phyloP scores from a whole-genome alignment of 345 rosid genomes.

The Draba incana region DNA sequence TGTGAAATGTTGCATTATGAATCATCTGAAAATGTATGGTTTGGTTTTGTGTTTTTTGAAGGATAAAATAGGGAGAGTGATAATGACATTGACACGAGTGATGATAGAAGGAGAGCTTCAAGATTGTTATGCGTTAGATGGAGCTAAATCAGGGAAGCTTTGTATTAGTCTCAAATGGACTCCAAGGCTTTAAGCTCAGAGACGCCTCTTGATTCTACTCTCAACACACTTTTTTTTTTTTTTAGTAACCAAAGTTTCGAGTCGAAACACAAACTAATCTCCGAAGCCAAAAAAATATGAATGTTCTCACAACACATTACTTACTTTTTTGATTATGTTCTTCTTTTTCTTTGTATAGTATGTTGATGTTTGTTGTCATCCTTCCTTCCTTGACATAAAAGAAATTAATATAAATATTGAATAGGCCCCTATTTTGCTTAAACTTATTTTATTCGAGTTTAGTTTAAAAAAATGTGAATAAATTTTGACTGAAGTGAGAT shows the following conservation, averaged over 20 bases:
- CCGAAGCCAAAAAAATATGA: too few relatives aligned
- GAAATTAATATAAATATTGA: not conserved
- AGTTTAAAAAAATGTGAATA: too few relatives aligned
- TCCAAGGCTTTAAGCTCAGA: slow-evolving; percentile 63
- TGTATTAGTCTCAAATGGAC: slow-evolving; percentile 74
- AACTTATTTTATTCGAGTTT: too few relatives aligned
- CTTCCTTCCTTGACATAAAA: slow-evolving; percentile 19
- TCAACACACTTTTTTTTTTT: not conserved
- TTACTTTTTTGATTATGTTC: not conserved
- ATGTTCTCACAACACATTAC: not conserved
- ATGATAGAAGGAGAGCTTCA: slow-evolving; percentile 75
- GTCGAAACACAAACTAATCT: too few relatives aligned
- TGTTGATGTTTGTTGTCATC: slow-evolving; percentile 14
- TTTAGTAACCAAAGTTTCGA: too few relatives aligned
- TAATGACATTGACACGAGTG: slow-evolving; percentile 85
- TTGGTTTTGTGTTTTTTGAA: slow-evolving; percentile 21
- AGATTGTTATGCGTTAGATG: slow-evolving; percentile 59
- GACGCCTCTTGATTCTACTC: slow-evolving; percentile 40
- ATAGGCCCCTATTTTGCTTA: not conserved
- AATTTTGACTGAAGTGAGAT: too few relatives aligned
- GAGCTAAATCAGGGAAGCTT: slow-evolving; percentile 73
- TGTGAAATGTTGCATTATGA: too few relatives aligned
- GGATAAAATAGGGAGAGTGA: slow-evolving; percentile 79
- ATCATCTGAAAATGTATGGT: not conserved
- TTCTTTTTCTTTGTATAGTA: not conserved